Base-by-base conservation (phyloP, 768 basidiomycete species). In the Mycena albidolilacea region DNA sequence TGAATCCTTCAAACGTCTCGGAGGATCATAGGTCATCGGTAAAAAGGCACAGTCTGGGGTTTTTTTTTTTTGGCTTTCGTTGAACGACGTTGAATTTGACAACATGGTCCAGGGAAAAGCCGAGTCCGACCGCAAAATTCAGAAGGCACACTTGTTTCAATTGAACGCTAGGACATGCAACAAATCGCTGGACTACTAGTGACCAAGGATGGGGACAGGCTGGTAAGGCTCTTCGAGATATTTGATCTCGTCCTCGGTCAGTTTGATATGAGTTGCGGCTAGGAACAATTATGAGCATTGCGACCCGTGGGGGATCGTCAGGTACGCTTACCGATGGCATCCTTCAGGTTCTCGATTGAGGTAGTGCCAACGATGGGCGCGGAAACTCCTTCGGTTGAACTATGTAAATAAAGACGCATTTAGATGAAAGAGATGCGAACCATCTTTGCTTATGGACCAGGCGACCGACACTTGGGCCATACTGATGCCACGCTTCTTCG, bases 401-500 rank as follows among this genome's bases (percentile, higher is more conserved):
- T 7, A 21, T 39, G 37, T 38, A 5, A 8, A 38, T 39, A 7
- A 9, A 11, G 37, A 2, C 17, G 37, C 8, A 39, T 2, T 11
- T 17, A 11, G 11, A 41, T 6, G n/a, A 41, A 21, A 50, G 0
- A 10, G 1, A 8, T 8, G 44, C 21, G 2, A 4, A 72, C 71
- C 65, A n/a, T 84, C 80, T 73, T 85, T 86, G 17, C 83, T 75
- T 50, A 89, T 67, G 1, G 82, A 77, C 90, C 90, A 92, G 10
- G 90, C 88, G 39, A 90, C 75, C 2, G 88, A 84, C 6, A 90
- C 82, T 72, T 90, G 89, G 0, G 90, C 88, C 91, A 92, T 92
- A 50, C 82, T 85, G 17, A 86, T 80, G 6, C 84, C 84, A 43
- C 84, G 86, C 50, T 86, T 84, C 75, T 87, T 88, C 1, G 91